These are phyloP conservation scores for Ogataea angusta DNA, from an alignment of 805 yeast species.

Conservation along the genomic window DNA sequence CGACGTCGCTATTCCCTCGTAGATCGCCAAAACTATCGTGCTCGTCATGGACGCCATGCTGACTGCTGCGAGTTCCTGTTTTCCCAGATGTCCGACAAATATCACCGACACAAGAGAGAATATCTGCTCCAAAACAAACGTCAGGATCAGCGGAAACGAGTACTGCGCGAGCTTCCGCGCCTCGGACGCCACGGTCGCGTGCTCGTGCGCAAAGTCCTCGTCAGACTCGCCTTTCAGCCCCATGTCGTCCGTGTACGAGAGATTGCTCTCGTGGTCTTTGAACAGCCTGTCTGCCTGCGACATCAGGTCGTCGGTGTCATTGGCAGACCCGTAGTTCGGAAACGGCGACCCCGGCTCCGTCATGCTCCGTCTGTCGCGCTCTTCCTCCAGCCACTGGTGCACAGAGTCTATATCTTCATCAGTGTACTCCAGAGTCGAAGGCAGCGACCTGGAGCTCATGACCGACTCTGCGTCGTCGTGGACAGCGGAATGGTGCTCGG, in stretches of 20 bases:
- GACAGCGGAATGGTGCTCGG: slow-evolving; percentile 23
- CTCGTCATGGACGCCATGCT: slow-evolving; percentile 78
- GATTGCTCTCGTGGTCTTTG: slow-evolving; percentile 20
- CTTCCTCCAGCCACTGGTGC: slow-evolving; percentile 36
- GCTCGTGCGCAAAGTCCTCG: slow-evolving; percentile 34
- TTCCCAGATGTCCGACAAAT: slow-evolving; percentile 74
- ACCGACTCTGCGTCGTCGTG: slow-evolving; percentile 30
- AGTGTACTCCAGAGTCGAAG: slow-evolving; percentile 34
- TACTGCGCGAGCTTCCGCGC: slow-evolving; percentile 36
- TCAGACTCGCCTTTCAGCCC: slow-evolving; percentile 20
- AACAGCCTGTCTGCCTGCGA: slow-evolving; percentile 27
- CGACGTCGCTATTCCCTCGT: slow-evolving; percentile 74
- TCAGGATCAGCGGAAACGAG: slow-evolving; percentile 57
- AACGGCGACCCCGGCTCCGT: slow-evolving; percentile 15
- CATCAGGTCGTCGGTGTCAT: slow-evolving; percentile 20
- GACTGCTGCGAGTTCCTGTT: slow-evolving; percentile 70
- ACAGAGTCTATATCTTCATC: slow-evolving; percentile 34
- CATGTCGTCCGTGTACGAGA: slow-evolving; percentile 9
- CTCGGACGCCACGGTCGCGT: slow-evolving; percentile 28
- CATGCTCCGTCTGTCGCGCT: slow-evolving; percentile 32
- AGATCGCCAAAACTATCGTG: slow-evolving; percentile 66
- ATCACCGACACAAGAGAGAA: slow-evolving; percentile 75
- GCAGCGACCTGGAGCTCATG: slow-evolving; percentile 34
- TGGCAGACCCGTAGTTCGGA: slow-evolving; percentile 22
- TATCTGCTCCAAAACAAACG: slow-evolving; percentile 57